These are phyloP conservation scores for Capsicum pubescens DNA, from an alignment of 257 asterid genomes.

Conservation along the genomic window DNA sequence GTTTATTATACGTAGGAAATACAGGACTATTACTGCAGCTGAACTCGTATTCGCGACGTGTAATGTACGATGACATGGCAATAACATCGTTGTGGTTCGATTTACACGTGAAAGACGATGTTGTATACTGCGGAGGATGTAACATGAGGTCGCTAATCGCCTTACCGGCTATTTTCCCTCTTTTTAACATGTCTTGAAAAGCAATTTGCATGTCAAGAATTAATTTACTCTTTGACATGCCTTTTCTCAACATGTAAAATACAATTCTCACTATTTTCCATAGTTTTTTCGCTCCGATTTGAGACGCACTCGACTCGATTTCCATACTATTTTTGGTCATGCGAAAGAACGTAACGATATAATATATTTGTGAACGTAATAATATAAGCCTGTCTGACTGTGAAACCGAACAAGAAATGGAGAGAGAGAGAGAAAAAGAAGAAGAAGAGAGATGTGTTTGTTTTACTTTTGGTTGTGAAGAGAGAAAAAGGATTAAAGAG, in stretches of 20 bases:
- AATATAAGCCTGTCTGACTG: neutral
- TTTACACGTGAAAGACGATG: constrained; percentile 38
- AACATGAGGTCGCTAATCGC: constrained; percentile 45
- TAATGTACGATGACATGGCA: constrained; percentile 37
- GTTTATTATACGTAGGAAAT: constrained; percentile 31
- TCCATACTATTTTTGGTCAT: constrained; percentile 28
- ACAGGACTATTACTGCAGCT: constrained; percentile 51
- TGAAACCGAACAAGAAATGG: neutral
- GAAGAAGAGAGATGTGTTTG: constrained; percentile 26
- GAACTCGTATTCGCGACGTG: constrained; percentile 51
- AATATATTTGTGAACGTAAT: neutral
- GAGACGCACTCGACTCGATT: constrained; percentile 37
- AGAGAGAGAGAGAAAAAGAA: neutral
- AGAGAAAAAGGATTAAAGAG: constrained; percentile 27
- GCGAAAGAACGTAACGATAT: neutral
- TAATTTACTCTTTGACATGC: constrained; percentile 44
- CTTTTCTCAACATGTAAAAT: constrained; percentile 47
- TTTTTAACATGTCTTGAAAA: constrained; percentile 35
- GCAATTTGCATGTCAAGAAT: constrained; percentile 37
- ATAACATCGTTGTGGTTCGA: constrained; percentile 30
- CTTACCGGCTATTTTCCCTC: constrained; percentile 45
- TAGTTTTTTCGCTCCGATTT: constrained; percentile 34
- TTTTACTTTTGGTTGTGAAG: constrained; percentile 29
- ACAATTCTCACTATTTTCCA: constrained; percentile 40
- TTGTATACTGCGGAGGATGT: constrained; percentile 35